Percentiles rank a stretch among this genome's conserved stretches.
phyloP scores from a whole-genome alignment of 2,329 filamentous ascomycete species.

The Tympanopsis confertula region DNA sequence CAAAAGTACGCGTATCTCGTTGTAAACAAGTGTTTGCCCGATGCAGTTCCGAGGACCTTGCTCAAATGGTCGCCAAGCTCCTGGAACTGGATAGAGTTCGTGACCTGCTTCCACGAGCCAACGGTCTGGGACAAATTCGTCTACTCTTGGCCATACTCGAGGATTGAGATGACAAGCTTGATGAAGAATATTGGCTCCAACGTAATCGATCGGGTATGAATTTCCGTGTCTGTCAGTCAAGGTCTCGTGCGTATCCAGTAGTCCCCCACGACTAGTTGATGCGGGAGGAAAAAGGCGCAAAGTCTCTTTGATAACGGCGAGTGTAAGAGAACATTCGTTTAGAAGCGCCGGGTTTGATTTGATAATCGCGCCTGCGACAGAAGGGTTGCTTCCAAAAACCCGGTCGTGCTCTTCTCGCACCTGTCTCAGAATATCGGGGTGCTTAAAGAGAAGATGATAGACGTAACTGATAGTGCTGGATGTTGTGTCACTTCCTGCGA shows the following conservation, averaged over 20 bases:
- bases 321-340: no score
- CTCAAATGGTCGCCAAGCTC: conserved; percentile 5
- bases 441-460: no score
- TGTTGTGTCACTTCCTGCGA: conserved; percentile 2
- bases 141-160: conserved; percentile 2
- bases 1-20: neutral
- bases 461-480: no score
- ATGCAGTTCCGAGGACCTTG: conserved; percentile 6
- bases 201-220: conserved; percentile 1
- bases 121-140: conserved; percentile 6
- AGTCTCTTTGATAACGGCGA: conserved; percentile 6
- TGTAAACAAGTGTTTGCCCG: conserved; percentile 4
- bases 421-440: no score
- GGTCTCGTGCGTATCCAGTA: conserved; percentile 1
- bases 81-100: conserved; percentile 2
- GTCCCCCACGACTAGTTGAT: conserved; percentile 2
- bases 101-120: conserved; percentile 3
- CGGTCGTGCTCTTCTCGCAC: conserved; percentile 2
- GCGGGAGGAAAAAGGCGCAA: conserved; percentile 5
- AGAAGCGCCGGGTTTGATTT: no score
- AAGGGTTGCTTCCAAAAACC: neutral
- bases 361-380: no score
- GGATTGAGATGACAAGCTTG: conserved; percentile 5
- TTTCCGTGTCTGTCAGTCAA: conserved; percentile 3
- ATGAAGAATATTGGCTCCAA: conserved; percentile 2